Conservation (phyloP, 2,329 filamentous ascomycete genomes). For the Clarireedia sp. region DNA sequence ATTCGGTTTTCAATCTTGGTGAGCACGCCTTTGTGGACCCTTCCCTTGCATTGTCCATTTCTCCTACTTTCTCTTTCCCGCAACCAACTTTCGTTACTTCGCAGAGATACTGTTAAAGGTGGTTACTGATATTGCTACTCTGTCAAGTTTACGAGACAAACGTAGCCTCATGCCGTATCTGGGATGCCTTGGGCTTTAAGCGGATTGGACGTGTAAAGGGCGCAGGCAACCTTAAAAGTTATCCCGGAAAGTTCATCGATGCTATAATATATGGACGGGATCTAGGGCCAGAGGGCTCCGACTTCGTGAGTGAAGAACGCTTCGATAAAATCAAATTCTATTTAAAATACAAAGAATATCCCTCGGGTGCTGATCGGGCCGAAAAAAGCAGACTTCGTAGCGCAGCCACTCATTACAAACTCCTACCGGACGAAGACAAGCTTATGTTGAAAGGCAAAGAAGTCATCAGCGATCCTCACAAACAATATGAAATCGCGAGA, state of each 20-base stretch:
- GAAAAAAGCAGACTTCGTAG: slow-evolving; percentile 92
- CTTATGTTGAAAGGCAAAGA: slow-evolving; percentile 98
- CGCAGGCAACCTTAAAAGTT: slow-evolving; percentile 44
- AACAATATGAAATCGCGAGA: slow-evolving; percentile 84
- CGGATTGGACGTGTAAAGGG: slow-evolving; percentile 58
- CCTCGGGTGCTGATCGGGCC: slow-evolving; percentile 82
- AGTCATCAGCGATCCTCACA: slow-evolving; percentile 81
- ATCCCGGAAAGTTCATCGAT: slow-evolving; percentile 45
- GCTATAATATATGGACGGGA: slow-evolving; percentile 58
- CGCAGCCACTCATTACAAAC: slow-evolving; percentile 91
- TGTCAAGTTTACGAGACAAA: slow-evolving; percentile 61
- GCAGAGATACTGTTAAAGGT: no score
- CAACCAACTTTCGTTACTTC: no score
- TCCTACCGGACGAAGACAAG: slow-evolving; percentile 54
- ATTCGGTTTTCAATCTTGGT: slow-evolving; percentile 62
- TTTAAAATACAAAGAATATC: slow-evolving; percentile 89
- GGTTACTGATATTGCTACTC: no score
- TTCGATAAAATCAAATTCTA: slow-evolving; percentile 99
- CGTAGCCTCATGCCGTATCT: slow-evolving; percentile 62
- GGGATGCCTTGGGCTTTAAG: slow-evolving; percentile 68
- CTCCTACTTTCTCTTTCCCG: no score
- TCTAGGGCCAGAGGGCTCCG: slow-evolving; percentile 54
- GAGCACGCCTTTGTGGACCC: no score
- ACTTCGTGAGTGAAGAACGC: slow-evolving; percentile 85
- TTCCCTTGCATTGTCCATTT: no score